Evolutionary conservation across 2,329 filamentous ascomycete genomes (phyloP).

Genomic region (Westerdykella ornata): DNA sequence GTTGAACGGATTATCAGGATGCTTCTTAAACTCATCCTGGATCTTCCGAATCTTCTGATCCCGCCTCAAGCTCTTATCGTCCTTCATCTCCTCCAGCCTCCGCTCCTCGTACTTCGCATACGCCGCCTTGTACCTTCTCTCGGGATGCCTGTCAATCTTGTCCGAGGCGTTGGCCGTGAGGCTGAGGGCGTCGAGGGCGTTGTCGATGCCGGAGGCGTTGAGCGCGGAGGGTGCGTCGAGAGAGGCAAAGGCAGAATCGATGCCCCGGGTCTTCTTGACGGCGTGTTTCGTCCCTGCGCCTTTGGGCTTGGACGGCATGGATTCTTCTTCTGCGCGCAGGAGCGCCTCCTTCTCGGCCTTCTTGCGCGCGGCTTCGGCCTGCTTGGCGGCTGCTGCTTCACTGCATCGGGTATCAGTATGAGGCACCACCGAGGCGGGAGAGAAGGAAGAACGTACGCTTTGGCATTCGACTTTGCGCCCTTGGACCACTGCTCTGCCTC

Average conservation of each 20-base stretch:
- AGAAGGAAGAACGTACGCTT: slow-evolving; percentile 60
- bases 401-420: slow-evolving; percentile 42
- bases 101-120: slow-evolving; percentile 76
- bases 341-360: slow-evolving; percentile 88
- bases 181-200: slow-evolving; percentile 79
- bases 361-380: slow-evolving; percentile 73
- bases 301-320: slow-evolving; percentile 56
- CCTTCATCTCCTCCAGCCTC: slow-evolving; percentile 75
- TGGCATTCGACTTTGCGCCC: slow-evolving; percentile 75
- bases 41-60: slow-evolving; percentile 81
- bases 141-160: slow-evolving; percentile 83
- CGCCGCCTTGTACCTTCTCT: slow-evolving; percentile 79
- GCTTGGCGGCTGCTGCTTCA: slow-evolving; percentile 77
- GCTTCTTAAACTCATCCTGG: slow-evolving; percentile 89
- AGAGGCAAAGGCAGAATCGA: slow-evolving; percentile 55
- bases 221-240: slow-evolving; percentile 50
- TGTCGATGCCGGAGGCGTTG: slow-evolving; percentile 84
- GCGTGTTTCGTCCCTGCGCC: slow-evolving; percentile 59
- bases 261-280: slow-evolving; percentile 53
- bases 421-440: neutral
- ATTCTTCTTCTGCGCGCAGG: slow-evolving; percentile 74
- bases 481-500: slow-evolving; percentile 78
- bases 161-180: slow-evolving; percentile 55
- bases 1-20: slow-evolving; percentile 92
- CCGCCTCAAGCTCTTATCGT: slow-evolving; percentile 71